A percentile compares a stretch with the other conserved stretches of the same genome.
Evolutionary conservation across 352 stramenopile species (phyloP).

Genomic region (Pilasporangium apinafurcum): DNA sequence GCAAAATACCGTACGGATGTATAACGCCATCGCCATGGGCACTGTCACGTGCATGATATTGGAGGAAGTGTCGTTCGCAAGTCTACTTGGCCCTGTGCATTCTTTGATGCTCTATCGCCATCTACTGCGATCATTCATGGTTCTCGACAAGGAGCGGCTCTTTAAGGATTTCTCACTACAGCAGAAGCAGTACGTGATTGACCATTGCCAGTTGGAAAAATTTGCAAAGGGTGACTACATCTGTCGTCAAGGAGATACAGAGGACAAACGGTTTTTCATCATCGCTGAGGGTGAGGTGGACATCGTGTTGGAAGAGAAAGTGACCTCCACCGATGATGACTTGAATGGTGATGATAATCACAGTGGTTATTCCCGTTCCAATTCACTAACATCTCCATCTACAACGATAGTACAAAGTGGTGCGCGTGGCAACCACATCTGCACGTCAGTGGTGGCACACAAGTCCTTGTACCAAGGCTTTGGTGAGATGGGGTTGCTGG

Average conservation of each 20-base stretch:
- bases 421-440: constrained; percentile 2
- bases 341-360: too few relatives aligned
- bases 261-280: constrained; percentile 66
- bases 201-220: constrained; percentile 32
- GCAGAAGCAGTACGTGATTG: constrained; percentile 41
- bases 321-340: neutral
- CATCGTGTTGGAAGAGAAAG: constrained; percentile 37
- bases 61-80: constrained; percentile 22
- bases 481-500: constrained; percentile 74
- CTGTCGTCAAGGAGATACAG: constrained; percentile 45
- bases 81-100: constrained; percentile 41
- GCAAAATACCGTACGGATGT: constrained; percentile 18
- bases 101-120: constrained; percentile 52
- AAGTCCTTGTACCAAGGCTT: constrained; percentile 69
- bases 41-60: constrained; percentile 46
- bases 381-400: neutral
- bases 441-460: constrained; percentile 30
- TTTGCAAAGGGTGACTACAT: constrained; percentile 42
- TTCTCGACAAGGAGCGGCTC: constrained; percentile 57
- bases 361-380: neutral
- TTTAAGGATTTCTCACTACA: constrained; percentile 40
- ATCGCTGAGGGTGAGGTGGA: constrained; percentile 53
- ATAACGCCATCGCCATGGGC: constrained; percentile 47
- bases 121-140: constrained; percentile 38
- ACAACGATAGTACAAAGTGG: neutral